Base-by-base conservation (phyloP, 495 filamentous ascomycete species). In the Neurospora sp. region DNA sequence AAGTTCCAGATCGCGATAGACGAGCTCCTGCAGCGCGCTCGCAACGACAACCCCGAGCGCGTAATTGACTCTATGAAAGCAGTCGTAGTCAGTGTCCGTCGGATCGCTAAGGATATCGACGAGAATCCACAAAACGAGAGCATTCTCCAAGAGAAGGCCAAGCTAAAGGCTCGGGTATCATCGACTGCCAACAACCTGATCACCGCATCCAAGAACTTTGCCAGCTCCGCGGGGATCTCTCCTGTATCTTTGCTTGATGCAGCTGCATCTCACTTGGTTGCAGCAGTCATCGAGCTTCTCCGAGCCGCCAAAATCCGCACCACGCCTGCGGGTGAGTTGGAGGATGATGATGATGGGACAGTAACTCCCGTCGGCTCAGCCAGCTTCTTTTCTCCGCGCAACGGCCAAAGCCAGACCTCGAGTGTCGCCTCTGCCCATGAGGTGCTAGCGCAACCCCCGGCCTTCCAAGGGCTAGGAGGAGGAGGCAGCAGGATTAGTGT, bases 1-100 rank as follows among this genome's bases (percentile, higher is more conserved):
- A 93, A 93, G 75, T 98, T 97, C 86, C 96, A 99, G 80, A 91
- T 98, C 75, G 89, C 94, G 19, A 92, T 99, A 73, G 96, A 98
- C 78, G 96, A 98, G 77, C 88, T 98, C 6, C 85, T 99, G n/a
- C 90, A 89, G 42, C 85, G 85, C 54, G 93, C 93, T 4, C 90
- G 95, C 19, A 86, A 83, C 36, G 88, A 91, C n/a, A 90, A 92
- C 70, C 90, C 93, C 0, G 86, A 88, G 38, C 85, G 86, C 69
- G 90, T 95, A 36, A 88, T 96, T 42, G 88, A 93, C 39, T 87
- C 91, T 75, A 92, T 97, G 87, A 97, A 94, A 79, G 78, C 86
- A 73, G 92, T 98, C 43, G 88, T 97, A 38, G 83, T 93, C 72
- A 88, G 89, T 74, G 91, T 97, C 71, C 90, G 93, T 54, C 86